Base-by-base conservation (phyloP, 1,284 basidiomycete genomes). In the Moesziomyces globuligerus region DNA sequence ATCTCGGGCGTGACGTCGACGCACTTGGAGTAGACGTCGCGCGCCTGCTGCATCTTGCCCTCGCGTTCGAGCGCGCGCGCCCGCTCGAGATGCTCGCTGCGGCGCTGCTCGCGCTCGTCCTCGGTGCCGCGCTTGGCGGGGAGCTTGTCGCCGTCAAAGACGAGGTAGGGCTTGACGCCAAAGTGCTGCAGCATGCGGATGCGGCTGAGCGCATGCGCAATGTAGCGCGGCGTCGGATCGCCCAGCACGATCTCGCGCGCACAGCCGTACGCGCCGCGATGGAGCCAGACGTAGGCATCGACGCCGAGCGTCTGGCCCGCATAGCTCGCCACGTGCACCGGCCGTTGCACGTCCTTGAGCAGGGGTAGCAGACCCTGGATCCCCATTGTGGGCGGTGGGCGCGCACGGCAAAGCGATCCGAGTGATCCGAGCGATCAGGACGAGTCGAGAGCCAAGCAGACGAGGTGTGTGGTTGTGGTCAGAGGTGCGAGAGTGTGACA, bases 261-360 rank as follows among this genome's bases (percentile, higher is more conserved):
- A 83, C 96, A 99, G 0, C 90, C 87, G 81, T 93, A 95, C 1
- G 92, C 89, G 11, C 94, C 96, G 73, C 90, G 89, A 83, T 98
- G 96, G n/a, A 99, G 87, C 95, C 95, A 98, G 44, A 95, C 94
- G 83, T 98, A 97, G 41, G 89, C 91, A 85, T 94, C 91, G 42
- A 93, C 88, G 3, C 90, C 92, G 36, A 93, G 83, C 1, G 81
- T 83, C 57, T 57, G 66, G 41, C 80, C 80, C 0, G 67, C 60
- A 50, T 75, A 74, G 44, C 55, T 51, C 25, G 70, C 66, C 29
- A 79, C 55, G 47, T 79, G 67, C 9, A 69, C 65, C 24, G 70
- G 53, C 5, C 20, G 59, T 48, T 56, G 38, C 51, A 95, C 93
- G 54, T 94, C 89, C 85, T 94, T 96, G 75, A 98, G 87, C 28